Evolutionary conservation across 2,329 filamentous ascomycete genomes (phyloP), one percentile per base, ranked within the genome.

Genomic region (Colletotrichum tropicale): DNA sequence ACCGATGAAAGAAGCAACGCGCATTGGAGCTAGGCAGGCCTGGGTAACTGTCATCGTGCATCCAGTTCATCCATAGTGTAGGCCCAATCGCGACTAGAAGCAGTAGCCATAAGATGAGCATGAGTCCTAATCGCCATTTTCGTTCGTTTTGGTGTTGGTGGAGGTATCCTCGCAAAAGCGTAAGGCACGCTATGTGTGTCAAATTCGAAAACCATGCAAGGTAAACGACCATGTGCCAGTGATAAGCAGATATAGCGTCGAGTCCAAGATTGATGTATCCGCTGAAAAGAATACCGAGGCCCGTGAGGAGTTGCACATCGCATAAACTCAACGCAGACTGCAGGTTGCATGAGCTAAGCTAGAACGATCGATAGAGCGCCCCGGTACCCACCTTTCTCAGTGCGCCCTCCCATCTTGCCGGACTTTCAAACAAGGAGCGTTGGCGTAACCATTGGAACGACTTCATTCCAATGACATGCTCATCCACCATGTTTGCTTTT

Each of bases 281-380:
- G 36, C 62, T 66, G 2, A 66, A 1, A n/a, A 67, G 16, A 48
- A 67, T 34, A 9, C 18, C 38, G 5, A 67, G 2, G 2, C 65
- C 65, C 3, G 65, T 67, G 5, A 67, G 21, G 16, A 67, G 28
- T 28, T 55, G 65, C 8, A 32, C 18, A 34, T 67, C 65, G 18
- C 28, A 52, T 12, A 56, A 34, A 2, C 34, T 24, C 12, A 13
- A 65, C 3, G 1, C 16, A 10, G 61, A 26, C 38, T 36, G 38
- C 8, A 43, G 38, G 2, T n/a, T 1, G 38, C 38, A 43, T 43
- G 16, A 43, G 38, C 5, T 1, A 43, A n/a, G 5, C 0, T 0
- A 43, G 38, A 43, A 18, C 38, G 38, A 43, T n/a, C 36, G n/a
- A n/a, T n/a, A n/a, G n/a, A n/a, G n/a, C n/a, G n/a, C n/a, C n/a